These are phyloP conservation scores for Pseudoscleropodium purum DNA, from an alignment of 225 moss, liverwort and hornwort genomes.

Conservation along the genomic window DNA sequence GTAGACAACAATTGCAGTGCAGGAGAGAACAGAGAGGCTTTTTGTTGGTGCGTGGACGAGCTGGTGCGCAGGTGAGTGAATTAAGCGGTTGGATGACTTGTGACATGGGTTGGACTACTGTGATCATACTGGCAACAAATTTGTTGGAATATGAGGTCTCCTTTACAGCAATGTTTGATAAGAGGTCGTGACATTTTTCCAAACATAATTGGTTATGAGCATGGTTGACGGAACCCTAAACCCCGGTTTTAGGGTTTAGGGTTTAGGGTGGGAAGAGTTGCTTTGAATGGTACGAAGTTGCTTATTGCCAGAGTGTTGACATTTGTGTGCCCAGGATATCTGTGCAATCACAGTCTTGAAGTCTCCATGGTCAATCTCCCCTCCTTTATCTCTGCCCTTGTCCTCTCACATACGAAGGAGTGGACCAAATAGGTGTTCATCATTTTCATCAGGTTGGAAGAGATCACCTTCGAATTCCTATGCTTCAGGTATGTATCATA, in stretches of 20 bases:
- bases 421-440: not conserved
- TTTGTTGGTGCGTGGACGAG: too few species aligned
- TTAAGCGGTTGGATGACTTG: not conserved
- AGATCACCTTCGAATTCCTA: too few species aligned
- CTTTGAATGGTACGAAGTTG: not conserved
- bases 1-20: too few species aligned
- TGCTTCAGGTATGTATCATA: too few species aligned
- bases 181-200: not conserved
- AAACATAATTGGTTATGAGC: not conserved
- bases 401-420: not conserved
- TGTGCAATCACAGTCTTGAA: not conserved
- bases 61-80: not conserved
- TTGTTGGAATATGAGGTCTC: not conserved
- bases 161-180: not conserved
- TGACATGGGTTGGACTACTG: not conserved
- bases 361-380: not conserved
- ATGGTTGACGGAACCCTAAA: not conserved
- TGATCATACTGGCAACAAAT: not conserved
- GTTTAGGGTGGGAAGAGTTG: not conserved
- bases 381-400: not conserved
- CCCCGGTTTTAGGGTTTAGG: not conserved
- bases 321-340: not conserved
- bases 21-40: too few species aligned
- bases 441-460: too few species aligned
- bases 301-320: not conserved